Percentiles rank a stretch among this genome's conserved stretches.
phyloP scores from a whole-genome alignment of 495 filamentous ascomycete genomes.

The Cercophora samala region DNA sequence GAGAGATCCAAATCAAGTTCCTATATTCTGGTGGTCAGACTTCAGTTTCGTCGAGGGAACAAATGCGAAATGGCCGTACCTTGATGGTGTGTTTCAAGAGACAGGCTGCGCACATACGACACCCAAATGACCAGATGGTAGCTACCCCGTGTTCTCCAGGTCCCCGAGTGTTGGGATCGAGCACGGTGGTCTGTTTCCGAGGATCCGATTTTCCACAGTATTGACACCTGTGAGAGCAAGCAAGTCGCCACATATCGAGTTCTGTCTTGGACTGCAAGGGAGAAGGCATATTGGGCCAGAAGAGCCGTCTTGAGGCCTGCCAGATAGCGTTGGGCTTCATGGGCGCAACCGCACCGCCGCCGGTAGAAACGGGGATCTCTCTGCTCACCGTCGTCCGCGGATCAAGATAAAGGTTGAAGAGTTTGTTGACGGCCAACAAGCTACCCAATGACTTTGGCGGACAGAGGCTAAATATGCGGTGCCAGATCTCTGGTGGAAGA shows the following conservation, averaged over 20 bases:
- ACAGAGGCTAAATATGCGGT: conserved; percentile 53
- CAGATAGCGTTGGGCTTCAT: conserved; percentile 56
- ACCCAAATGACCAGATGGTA: conserved; percentile 63
- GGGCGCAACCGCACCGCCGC: conserved; percentile 21
- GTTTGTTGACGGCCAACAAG: conserved; percentile 50
- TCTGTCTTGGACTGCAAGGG: conserved; percentile 53
- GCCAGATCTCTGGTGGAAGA: conserved; percentile 53
- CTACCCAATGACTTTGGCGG: conserved; percentile 49
- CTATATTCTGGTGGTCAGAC: conserved; percentile 40
- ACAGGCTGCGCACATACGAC: conserved; percentile 60
- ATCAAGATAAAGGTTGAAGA: conserved; percentile 54
- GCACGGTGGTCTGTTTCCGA: conserved; percentile 14
- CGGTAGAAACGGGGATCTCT: conserved; percentile 26
- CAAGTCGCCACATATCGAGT: conserved; percentile 61
- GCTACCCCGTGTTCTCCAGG: conserved; percentile 52
- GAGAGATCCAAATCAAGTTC: conserved; percentile 64
- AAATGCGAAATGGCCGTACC: conserved; percentile 42
- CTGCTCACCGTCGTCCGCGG: conserved; percentile 33
- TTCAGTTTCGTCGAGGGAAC: not conserved
- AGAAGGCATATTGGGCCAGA: conserved; percentile 55
- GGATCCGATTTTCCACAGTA: conserved; percentile 44
- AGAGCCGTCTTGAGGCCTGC: conserved; percentile 54
- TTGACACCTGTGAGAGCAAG: conserved; percentile 52
- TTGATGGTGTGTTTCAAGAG: conserved; percentile 54
- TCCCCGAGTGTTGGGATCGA: conserved; percentile 48